phyloP scores from a whole-genome alignment of 192 early-diverging fungal species.

The Umbelopsis vinacea region DNA sequence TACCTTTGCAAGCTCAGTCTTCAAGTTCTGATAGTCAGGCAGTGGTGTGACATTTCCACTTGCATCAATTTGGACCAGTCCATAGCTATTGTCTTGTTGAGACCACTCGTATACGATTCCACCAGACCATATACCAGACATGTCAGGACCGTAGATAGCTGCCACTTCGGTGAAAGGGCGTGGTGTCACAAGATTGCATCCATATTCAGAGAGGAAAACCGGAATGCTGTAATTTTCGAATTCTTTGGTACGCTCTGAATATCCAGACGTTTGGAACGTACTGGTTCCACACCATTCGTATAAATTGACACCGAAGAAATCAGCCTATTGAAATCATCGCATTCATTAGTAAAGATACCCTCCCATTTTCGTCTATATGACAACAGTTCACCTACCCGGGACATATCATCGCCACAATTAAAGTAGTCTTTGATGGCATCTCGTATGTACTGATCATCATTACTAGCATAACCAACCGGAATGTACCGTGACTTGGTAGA shows the following conservation, averaged over 20 bases:
- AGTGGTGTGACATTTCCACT: conserved; percentile 46
- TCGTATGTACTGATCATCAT: conserved; percentile 74
- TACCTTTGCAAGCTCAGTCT: conserved; percentile 52
- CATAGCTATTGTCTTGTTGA: conserved; percentile 77
- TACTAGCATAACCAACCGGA: conserved; percentile 79
- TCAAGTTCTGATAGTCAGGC: conserved; percentile 67
- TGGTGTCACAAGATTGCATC: conserved; percentile 70
- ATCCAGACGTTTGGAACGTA: conserved; percentile 70
- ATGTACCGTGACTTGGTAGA: conserved; percentile 51
- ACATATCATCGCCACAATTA: conserved; percentile 62
- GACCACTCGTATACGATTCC: conserved; percentile 79
- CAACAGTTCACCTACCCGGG: conserved; percentile 37
- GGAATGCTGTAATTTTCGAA: conserved; percentile 66
- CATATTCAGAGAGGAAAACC: conserved; percentile 77
- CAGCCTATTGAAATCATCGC: conserved; percentile 43
- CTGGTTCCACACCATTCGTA: conserved; percentile 80
- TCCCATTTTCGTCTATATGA: not conserved
- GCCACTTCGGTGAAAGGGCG: conserved; percentile 71
- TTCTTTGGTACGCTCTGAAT: conserved; percentile 63
- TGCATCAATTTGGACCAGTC: conserved; percentile 63
- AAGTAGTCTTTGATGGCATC: conserved; percentile 70
- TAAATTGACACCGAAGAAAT: conserved; percentile 77
- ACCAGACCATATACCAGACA: conserved; percentile 69
- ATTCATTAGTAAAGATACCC: not conserved
- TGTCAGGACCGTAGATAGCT: conserved; percentile 70